phyloP scores from a whole-genome alignment of 305 asterid species.

The Caryopteris hybrid region DNA sequence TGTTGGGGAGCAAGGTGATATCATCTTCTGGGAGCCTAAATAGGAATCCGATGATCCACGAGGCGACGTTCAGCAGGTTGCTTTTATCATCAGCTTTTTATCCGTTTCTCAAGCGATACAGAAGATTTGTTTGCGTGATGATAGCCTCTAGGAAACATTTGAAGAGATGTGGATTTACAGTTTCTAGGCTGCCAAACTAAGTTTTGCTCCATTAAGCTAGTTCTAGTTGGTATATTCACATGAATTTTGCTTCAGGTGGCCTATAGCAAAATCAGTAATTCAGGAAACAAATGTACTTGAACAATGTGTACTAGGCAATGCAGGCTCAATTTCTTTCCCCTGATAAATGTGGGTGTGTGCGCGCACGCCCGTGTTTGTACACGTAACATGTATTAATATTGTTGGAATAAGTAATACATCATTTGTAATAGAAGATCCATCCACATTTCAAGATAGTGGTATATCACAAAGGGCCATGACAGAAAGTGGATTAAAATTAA shows the following conservation, averaged over 20 bases:
- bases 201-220: neutral
- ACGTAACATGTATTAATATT: too few species aligned
- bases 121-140: neutral
- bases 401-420: too few species aligned
- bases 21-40: constrained; percentile 90
- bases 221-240: too few species aligned
- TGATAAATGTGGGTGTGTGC: too few species aligned
- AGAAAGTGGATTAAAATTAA: too few species aligned
- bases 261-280: neutral
- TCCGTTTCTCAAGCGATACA: neutral
- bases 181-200: neutral
- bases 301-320: neutral
- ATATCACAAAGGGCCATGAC: too few species aligned
- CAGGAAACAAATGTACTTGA: neutral
- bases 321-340: too few species aligned
- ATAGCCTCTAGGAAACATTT: neutral
- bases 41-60: constrained; percentile 16
- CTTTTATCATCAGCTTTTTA: neutral
- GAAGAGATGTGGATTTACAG: neutral
- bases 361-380: too few species aligned
- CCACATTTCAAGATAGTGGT: too few species aligned
- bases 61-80: neutral
- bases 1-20: constrained; percentile 93
- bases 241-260: neutral
- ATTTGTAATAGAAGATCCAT: too few species aligned